Conservation (phyloP, 2,329 filamentous ascomycete species). For the Fusarium sublunatum region DNA sequence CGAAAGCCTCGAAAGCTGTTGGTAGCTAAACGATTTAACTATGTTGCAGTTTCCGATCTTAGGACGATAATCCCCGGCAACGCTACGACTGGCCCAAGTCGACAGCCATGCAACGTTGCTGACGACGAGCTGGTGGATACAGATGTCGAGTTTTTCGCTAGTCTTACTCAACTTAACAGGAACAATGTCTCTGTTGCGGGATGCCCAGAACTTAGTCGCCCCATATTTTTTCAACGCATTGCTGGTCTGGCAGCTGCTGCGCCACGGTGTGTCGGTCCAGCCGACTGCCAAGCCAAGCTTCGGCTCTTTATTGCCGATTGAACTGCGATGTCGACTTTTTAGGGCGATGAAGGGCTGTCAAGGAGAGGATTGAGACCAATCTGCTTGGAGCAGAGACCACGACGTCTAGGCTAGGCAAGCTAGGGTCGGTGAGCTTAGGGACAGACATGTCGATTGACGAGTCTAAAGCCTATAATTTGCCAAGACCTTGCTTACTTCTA, state of each 20-base stretch:
- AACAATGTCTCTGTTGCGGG: constrained; percentile 38
- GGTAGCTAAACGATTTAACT: constrained; percentile 1
- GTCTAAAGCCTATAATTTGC: constrained; percentile 32
- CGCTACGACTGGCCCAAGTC: background rate
- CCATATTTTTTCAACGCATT: constrained; percentile 45
- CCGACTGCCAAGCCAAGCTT: constrained; percentile 49
- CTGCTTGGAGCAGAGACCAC: constrained; percentile 28
- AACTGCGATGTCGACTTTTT: constrained; percentile 40
- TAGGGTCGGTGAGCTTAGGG: constrained; percentile 35
- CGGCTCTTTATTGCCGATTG: constrained; percentile 47
- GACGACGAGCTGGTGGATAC: constrained; percentile 39
- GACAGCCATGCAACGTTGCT: constrained; percentile 28
- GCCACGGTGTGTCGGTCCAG: constrained; percentile 46
- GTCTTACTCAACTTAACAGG: constrained; percentile 36
- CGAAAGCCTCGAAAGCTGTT: background rate
- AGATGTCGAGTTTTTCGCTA: constrained; percentile 33
- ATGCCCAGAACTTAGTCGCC: constrained; percentile 42
- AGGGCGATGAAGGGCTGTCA: constrained; percentile 31
- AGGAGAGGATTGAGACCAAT: constrained; percentile 35
- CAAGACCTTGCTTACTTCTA: constrained; percentile 27
- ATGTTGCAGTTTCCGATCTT: background rate
- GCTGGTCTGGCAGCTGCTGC: constrained; percentile 43
- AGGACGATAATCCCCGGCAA: background rate
- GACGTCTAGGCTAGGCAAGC: constrained; percentile 31
- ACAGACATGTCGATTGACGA: constrained; percentile 16